Percentiles rank a stretch among this genome's conserved stretches.
Conservation (phyloP, 345 rosid species). For the Populus nigra region DNA sequence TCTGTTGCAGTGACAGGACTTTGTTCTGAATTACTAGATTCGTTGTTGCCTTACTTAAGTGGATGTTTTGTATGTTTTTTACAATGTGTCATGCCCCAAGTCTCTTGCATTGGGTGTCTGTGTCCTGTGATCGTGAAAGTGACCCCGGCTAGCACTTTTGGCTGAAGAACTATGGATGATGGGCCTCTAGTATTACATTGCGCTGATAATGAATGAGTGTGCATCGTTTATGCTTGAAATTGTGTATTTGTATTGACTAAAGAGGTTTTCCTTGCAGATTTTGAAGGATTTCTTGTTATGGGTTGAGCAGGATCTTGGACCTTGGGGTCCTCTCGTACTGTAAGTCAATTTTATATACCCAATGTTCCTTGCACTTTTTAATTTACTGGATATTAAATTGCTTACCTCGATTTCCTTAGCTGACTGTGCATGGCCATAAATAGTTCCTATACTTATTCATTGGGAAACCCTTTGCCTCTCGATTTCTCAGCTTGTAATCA, state of each 20-base stretch:
- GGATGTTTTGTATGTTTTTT: not conserved
- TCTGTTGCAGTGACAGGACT: not conserved
- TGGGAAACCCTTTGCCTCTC: not conserved
- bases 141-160: too few species aligned
- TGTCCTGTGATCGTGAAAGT: not conserved
- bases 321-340: conserved; percentile 97
- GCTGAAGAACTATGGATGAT: too few species aligned
- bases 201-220: not conserved
- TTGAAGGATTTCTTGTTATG: conserved; percentile 88
- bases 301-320: conserved; percentile 92
- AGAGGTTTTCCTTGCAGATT: conserved; percentile 48
- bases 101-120: not conserved
- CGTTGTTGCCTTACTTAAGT: not conserved
- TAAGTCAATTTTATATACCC: conserved; percentile 40
- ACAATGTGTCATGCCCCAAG: not conserved
- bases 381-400: not conserved
- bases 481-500: not conserved
- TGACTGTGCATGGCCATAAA: not conserved
- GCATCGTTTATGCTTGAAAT: not conserved
- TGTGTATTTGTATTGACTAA: conserved; percentile 19
- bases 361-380: not conserved
- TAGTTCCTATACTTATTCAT: not conserved
- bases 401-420: not conserved
- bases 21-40: not conserved
- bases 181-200: not conserved